Evolutionary conservation across 108 stramenopile genomes (phyloP), one percentile per base, ranked within the genome.

Genomic region (Aurantiochytrium sp.): DNA sequence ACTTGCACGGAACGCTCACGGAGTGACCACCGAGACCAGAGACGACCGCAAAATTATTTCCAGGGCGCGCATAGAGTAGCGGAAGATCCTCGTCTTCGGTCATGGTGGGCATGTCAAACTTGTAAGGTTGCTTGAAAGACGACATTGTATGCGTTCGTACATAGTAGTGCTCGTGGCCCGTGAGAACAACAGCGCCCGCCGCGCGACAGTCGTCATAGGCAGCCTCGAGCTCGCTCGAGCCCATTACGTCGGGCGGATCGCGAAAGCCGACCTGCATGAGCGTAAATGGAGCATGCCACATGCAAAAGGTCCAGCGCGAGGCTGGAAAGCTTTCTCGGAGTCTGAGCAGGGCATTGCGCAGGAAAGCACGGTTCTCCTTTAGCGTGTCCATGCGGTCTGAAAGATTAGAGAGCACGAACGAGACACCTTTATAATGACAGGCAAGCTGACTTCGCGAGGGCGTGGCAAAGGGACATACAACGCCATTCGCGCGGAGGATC

Each of bases 111-210:
- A 45, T 8, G 18, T 53, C 28, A 35, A 53, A 83, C 18, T 0
- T 4, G 76, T 83, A 83, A 12, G 76, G 76, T 12, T 83, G 49
- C 51, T 12, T 47, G 1, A 83, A 83, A 25, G 76, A 83, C 12
- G 76, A 45, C 12, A 83, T 35, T 6, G 45, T 53, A 4, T 83
- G 76, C n/a, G 76, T 53, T 12, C 76, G 76, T 28, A 83, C 10
- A 4, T 83, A 83, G 51, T 83, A 83, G 76, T 83, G 76, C 76
- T 83, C 76, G 49, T 83, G 76, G 25, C 76, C 76, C 1, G 76
- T 28, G 12, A 83, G 25, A 55, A 83, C 51, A 23, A 83, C n/a
- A 6, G 76, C 76, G 23, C 76, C 76, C 6, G 45, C 49, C 0
- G 19, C 28, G 28, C 76, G 76, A 45, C 76, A 83, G n/a, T 53